Conservation (phyloP, 768 basidiomycete species). For the Terana coerulea region DNA sequence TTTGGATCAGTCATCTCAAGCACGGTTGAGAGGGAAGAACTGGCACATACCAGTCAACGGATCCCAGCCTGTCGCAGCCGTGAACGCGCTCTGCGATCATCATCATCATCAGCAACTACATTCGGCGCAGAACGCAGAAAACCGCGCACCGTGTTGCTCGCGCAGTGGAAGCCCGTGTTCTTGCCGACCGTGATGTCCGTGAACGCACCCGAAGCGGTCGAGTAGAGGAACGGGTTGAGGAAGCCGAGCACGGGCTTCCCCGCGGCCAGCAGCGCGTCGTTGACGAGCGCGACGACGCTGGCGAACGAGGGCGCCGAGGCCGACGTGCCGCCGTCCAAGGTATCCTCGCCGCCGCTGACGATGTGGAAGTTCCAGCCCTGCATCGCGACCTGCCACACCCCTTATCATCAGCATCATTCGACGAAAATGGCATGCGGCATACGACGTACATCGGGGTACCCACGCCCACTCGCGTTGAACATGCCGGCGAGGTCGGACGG, state of each 20-base stretch:
- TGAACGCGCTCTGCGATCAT: slow-evolving; percentile 17
- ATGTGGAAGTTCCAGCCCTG: slow-evolving; percentile 30
- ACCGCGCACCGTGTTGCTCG: neutral
- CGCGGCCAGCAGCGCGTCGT: slow-evolving; percentile 25
- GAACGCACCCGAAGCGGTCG: slow-evolving; percentile 18
- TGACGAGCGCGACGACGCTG: slow-evolving; percentile 50
- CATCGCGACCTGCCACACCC: slow-evolving; percentile 43
- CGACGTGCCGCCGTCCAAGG: slow-evolving; percentile 26
- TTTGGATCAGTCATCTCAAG: no score
- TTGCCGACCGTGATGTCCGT: slow-evolving; percentile 29
- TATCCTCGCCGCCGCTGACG: slow-evolving; percentile 15
- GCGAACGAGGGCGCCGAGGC: slow-evolving; percentile 45
- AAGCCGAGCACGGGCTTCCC: slow-evolving; percentile 29
- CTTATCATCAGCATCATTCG: no score
- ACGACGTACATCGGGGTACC: slow-evolving; percentile 42
- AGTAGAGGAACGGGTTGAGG: slow-evolving; percentile 32
- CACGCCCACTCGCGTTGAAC: slow-evolving; percentile 36
- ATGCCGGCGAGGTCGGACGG: slow-evolving; percentile 25
- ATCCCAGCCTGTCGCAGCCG: slow-evolving; percentile 24
- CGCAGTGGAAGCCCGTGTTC: slow-evolving; percentile 20
- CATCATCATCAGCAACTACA: neutral
- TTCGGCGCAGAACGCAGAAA: no score
- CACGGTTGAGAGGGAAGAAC: neutral
- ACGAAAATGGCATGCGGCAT: no score
- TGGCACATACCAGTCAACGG: slow-evolving; percentile 22